Evolutionary conservation across 768 basidiomycete species (phyloP).

Genomic region (button mushroom (Agaricus bisporus)): DNA sequence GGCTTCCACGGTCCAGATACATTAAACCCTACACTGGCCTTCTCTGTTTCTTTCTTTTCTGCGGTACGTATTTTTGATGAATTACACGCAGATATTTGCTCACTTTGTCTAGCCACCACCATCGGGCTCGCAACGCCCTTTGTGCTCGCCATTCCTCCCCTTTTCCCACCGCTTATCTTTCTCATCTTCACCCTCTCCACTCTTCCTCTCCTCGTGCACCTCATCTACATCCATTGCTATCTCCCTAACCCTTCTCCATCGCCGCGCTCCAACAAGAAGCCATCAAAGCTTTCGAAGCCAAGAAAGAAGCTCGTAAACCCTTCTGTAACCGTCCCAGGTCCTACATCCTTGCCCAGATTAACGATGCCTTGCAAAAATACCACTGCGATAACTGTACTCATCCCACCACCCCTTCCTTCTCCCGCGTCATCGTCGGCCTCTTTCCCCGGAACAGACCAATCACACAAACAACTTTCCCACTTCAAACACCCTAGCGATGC

Average conservation of each 20-base stretch:
- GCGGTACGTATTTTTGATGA: not conserved
- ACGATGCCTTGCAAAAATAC: not conserved
- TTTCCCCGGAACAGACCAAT: not conserved
- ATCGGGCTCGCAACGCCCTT: not conserved
- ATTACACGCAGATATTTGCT: not conserved
- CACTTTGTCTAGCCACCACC: not conserved
- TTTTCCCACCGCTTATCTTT: constrained; percentile 6
- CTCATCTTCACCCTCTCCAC: constrained; percentile 6
- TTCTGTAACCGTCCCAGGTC: not conserved
- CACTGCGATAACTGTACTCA: constrained; percentile 3
- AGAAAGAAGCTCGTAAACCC: not conserved
- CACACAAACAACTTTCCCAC: not conserved
- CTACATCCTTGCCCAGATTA: constrained; percentile 1
- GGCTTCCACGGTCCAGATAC: not conserved
- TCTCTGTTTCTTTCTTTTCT: constrained; percentile 5
- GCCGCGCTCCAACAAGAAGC: not conserved
- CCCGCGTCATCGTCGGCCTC: constrained; percentile 9
- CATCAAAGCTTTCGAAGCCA: not conserved
- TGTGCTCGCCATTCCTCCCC: not conserved
- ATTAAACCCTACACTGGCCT: not conserved
- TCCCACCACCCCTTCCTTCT: constrained; percentile 7
- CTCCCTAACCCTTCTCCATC: not conserved
- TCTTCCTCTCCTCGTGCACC: constrained; percentile 1
- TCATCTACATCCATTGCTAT: not conserved
- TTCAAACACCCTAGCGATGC: not conserved